Base-by-base conservation (phyloP, 306 rosid species). In the Glycine tomentella region DNA sequence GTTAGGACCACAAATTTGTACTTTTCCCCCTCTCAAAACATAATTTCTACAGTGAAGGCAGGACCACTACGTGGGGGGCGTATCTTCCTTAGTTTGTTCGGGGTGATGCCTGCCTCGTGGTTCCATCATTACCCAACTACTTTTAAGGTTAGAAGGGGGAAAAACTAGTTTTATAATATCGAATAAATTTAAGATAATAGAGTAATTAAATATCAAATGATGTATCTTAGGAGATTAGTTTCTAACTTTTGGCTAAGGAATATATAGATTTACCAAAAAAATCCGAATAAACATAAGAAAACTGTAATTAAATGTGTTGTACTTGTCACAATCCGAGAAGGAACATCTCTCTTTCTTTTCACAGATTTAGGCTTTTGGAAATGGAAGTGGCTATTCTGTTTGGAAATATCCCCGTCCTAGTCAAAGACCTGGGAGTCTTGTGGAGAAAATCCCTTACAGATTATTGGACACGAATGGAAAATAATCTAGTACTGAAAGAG, bases 1-100 rank as follows among this genome's bases (percentile, higher is more conserved):
- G 51, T 51, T 61, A 79, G 91, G 90, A 85, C 93, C 93, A 80
- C 93, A 71, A n/a, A 50, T 48, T 64, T 63, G 69, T 45, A 52
- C 75, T 70, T 56, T 61, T 71, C 0, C 38, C 52, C 80, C 69
- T 12, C 77, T 62, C 49, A 38, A 69, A 69, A 55, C 71, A 58
- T 76, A 5, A 64, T 79, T 71, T 72, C 61, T 85, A 52, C 77
- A 44, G 75, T 67, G 58, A 56, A 42, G 42, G 9, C 63, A 55
- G 85, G 85, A 67, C 86, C 82, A 80, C 87, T 42, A 20, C 46
- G 52, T 66, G 33, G 76, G 76, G 61, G 33, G 69, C 64, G 70
- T 38, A 44, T 50, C 76, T 49, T 59, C 13, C 33, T 44, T 31
- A 15, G 17, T 45, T 67, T 67, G 64, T 9, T 73, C 76, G 44